phyloP scores from a whole-genome alignment of 1,284 basidiomycete species.

The Cryptococcus jaspeensis region DNA sequence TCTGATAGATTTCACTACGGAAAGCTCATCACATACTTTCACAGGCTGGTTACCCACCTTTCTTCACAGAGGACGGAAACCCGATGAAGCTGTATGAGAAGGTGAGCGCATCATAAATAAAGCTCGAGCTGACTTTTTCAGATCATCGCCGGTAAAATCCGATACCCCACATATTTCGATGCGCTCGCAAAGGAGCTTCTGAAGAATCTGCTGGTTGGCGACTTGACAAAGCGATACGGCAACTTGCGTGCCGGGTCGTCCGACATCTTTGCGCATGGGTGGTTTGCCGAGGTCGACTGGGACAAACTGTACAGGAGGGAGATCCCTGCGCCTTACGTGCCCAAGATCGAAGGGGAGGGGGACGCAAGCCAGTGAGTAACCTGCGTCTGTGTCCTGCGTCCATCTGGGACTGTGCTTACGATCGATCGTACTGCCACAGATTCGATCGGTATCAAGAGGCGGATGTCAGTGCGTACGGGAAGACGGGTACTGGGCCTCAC shows the following conservation, averaged over 20 bases:
- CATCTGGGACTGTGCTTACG: neutral
- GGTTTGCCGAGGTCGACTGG: slow-evolving; percentile 98
- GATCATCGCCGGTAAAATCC: slow-evolving; percentile 67
- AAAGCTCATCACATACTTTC: neutral
- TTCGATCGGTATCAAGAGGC: slow-evolving; percentile 54
- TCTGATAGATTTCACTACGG: neutral
- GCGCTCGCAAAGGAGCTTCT: slow-evolving; percentile 82
- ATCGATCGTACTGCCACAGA: slow-evolving; percentile 22
- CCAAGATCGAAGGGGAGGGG: slow-evolving; percentile 78
- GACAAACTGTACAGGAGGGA: slow-evolving; percentile 75
- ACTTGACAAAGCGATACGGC: slow-evolving; percentile 88
- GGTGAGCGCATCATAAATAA: slow-evolving; percentile 58
- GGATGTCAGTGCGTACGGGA: slow-evolving; percentile 52
- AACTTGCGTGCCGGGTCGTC: slow-evolving; percentile 89
- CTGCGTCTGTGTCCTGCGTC: neutral
- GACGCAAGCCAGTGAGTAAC: slow-evolving; percentile 87
- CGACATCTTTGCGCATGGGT: slow-evolving; percentile 93
- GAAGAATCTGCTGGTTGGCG: slow-evolving; percentile 82
- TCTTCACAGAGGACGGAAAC: slow-evolving; percentile 62
- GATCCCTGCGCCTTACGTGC: slow-evolving; percentile 95
- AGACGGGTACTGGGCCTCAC: slow-evolving; percentile 48
- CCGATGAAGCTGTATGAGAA: slow-evolving; percentile 88
- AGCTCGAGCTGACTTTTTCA: slow-evolving; percentile 17
- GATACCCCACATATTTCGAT: slow-evolving; percentile 86
- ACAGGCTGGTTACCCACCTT: slow-evolving; percentile 56